These are phyloP conservation scores for Hyaloscypha variabilis DNA, from an alignment of 495 filamentous ascomycete species.

Conservation along the genomic window DNA sequence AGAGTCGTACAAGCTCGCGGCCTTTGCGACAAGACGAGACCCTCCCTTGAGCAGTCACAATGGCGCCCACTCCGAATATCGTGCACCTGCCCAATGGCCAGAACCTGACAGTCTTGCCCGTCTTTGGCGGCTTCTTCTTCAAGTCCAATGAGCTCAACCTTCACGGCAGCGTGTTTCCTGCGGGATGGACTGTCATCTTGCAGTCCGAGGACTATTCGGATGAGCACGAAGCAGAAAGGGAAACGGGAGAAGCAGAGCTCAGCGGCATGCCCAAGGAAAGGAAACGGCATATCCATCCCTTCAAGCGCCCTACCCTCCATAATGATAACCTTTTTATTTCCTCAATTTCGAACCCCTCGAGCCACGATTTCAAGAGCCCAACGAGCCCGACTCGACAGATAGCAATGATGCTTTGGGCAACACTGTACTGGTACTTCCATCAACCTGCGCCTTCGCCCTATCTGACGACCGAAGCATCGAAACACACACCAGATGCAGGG, in stretches of 20 bases:
- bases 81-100: slow-evolving; percentile 85
- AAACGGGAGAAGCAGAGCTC: slow-evolving; percentile 22
- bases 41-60: slow-evolving; percentile 1
- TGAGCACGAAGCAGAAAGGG: slow-evolving; percentile 32
- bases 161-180: slow-evolving; percentile 71
- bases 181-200: slow-evolving; percentile 87
- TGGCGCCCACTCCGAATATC: slow-evolving; percentile 26
- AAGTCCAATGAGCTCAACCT: slow-evolving; percentile 73
- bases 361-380: slow-evolving; percentile 74
- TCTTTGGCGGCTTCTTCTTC: slow-evolving; percentile 89
- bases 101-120: slow-evolving; percentile 74
- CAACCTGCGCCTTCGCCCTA: slow-evolving; percentile 60
- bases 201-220: slow-evolving; percentile 65
- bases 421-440: slow-evolving; percentile 97
- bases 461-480: slow-evolving; percentile 62
- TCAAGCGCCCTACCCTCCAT: slow-evolving; percentile 69
- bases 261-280: slow-evolving; percentile 32
- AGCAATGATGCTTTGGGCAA: slow-evolving; percentile 96
- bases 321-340: slow-evolving; percentile 88
- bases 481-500: slow-evolving; percentile 64
- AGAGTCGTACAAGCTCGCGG: not conserved
- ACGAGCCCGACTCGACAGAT: slow-evolving; percentile 82
- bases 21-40: not conserved
- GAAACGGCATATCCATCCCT: slow-evolving; percentile 58
- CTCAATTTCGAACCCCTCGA: slow-evolving; percentile 82